Conservation (phyloP, 2,329 filamentous ascomycete genomes). For the Phyllosticta citrichinensis region DNA sequence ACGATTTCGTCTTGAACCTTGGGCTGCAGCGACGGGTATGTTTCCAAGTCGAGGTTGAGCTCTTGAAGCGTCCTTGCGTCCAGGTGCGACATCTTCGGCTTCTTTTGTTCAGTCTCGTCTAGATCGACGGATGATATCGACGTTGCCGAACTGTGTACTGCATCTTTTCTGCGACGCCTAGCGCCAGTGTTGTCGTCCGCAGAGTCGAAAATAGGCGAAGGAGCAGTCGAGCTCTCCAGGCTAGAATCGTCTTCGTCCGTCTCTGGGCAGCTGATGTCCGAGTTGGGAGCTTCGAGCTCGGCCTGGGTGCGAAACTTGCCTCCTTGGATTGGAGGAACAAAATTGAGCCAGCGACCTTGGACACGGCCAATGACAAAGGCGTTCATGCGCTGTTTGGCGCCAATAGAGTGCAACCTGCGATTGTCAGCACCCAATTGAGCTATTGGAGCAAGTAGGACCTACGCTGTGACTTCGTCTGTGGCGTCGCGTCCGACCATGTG, state of each 20-base stretch:
- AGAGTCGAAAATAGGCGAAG: constrained; percentile 51
- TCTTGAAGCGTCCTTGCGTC: constrained; percentile 65
- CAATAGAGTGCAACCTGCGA: constrained; percentile 66
- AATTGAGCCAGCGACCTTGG: constrained; percentile 76
- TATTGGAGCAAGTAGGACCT: constrained; percentile 28
- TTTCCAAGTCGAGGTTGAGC: constrained; percentile 63
- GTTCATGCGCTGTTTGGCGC: constrained; percentile 66
- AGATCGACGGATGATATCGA: constrained; percentile 47
- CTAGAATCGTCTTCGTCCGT: constrained; percentile 28
- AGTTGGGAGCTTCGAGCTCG: constrained; percentile 18
- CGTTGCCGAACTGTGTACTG: constrained; percentile 44
- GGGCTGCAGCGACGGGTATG: constrained; percentile 69
- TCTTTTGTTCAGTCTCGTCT: constrained; percentile 20
- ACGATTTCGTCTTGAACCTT: constrained; percentile 67
- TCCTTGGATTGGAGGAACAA: constrained; percentile 83
- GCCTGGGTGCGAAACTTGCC: constrained; percentile 57
- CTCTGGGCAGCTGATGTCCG: constrained; percentile 1
- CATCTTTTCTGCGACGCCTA: constrained; percentile 28
- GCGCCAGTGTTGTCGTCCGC: constrained; percentile 29
- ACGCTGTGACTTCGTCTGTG: constrained; percentile 90
- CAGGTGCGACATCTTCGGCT: constrained; percentile 50
- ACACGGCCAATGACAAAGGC: constrained; percentile 76
- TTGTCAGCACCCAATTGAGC: constrained; percentile 9
- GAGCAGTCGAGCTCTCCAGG: constrained; percentile 39
- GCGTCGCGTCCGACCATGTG: constrained; percentile 94